Percentiles rank a stretch among this genome's conserved stretches.
phyloP scores from a whole-genome alignment of 2,329 filamentous ascomycete genomes.

The Cordyceps sp. region DNA sequence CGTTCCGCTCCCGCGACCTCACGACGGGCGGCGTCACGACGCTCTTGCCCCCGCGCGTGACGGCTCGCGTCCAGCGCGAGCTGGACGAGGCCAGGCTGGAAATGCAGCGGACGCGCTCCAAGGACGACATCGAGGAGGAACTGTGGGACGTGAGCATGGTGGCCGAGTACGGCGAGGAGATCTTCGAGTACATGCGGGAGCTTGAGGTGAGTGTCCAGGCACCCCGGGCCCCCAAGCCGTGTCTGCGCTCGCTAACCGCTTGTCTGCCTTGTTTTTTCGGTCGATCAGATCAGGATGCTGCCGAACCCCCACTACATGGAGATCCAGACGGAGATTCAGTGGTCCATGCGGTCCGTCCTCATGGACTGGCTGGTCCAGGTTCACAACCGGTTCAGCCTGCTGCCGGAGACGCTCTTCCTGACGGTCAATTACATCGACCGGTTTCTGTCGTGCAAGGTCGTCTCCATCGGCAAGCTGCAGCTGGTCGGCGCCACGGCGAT shows the following conservation, averaged over 20 bases:
- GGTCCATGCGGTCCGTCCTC: conserved; percentile 93
- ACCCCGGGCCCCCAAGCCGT: no score
- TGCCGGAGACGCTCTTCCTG: conserved; percentile 90
- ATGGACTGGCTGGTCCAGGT: conserved; percentile 99
- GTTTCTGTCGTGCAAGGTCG: conserved; percentile 86
- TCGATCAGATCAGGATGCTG: conserved; percentile 53
- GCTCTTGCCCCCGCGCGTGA: conserved; percentile 57
- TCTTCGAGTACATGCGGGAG: conserved; percentile 79
- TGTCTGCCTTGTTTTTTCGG: no score
- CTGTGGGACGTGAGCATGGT: conserved; percentile 94
- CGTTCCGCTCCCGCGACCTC: conserved; percentile 52
- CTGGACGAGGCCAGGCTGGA: conserved; percentile 47
- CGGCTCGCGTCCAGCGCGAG: conserved; percentile 53
- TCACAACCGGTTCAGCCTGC: conserved; percentile 74
- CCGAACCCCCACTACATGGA: conserved; percentile 95
- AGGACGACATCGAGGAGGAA: conserved; percentile 75
- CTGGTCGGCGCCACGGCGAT: conserved; percentile 91
- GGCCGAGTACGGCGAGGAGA: conserved; percentile 88
- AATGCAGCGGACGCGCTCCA: conserved; percentile 51
- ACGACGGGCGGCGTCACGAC: conserved; percentile 34
- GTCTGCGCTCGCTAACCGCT: no score
- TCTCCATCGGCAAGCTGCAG: conserved; percentile 88
- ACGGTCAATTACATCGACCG: conserved; percentile 95
- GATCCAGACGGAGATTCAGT: conserved; percentile 89
- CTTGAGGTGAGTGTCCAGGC: conserved; percentile 54